These are phyloP conservation scores for Metarhizium guizhouense DNA, from an alignment of 2,329 filamentous ascomycete genomes.

Conservation along the genomic window DNA sequence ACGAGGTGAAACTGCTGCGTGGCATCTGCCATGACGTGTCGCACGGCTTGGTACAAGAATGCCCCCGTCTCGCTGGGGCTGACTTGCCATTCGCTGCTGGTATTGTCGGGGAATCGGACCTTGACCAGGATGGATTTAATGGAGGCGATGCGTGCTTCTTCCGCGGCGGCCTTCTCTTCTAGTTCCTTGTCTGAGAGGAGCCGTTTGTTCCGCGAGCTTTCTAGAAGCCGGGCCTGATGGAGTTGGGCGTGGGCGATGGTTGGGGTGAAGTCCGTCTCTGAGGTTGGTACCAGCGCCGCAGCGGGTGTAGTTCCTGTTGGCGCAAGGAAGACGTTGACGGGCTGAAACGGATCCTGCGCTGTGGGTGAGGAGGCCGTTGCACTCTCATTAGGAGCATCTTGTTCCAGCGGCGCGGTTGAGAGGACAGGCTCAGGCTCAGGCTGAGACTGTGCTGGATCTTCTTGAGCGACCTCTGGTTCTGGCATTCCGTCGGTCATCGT, in stretches of 20 bases:
- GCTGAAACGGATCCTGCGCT: constrained; percentile 29
- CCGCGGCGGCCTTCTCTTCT: constrained; percentile 56
- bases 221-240: constrained; percentile 59
- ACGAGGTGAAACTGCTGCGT: constrained; percentile 64
- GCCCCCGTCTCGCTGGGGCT: constrained; percentile 58
- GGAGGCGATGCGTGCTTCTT: constrained; percentile 54
- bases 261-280: constrained; percentile 68
- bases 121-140: constrained; percentile 65
- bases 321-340: constrained; percentile 68
- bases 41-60: constrained; percentile 66
- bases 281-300: constrained; percentile 58
- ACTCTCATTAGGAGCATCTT: constrained; percentile 4
- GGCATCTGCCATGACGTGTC: constrained; percentile 56
- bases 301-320: constrained; percentile 65
- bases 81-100: constrained; percentile 65
- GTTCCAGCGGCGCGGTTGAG: constrained; percentile 11
- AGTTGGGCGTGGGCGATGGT: constrained; percentile 68
- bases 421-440: background rate
- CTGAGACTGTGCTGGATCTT: constrained; percentile 1
- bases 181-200: constrained; percentile 78
- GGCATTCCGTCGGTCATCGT: constrained; percentile 13
- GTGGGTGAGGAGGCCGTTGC: constrained; percentile 3
- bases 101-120: constrained; percentile 82
- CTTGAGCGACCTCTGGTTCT: background rate
- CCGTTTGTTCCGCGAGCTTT: constrained; percentile 60